Evolutionary conservation across 495 filamentous ascomycete genomes (phyloP).

Genomic region (Penicillium daleae): DNA sequence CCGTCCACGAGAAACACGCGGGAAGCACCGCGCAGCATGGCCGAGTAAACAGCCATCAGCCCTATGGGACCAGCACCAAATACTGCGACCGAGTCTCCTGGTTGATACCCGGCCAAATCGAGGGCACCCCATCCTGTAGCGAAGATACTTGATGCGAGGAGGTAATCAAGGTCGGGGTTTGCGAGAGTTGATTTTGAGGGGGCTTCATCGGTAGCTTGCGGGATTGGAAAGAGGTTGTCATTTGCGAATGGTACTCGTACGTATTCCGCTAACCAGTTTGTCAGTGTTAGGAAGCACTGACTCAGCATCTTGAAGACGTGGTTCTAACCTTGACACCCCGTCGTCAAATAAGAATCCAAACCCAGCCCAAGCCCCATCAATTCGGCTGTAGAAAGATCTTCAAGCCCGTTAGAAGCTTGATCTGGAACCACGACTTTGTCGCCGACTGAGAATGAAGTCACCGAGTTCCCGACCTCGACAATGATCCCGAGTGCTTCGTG

Average conservation of each 20-base stretch:
- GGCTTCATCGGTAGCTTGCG: slow-evolving; percentile 11
- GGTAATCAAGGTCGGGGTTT: slow-evolving; percentile 31
- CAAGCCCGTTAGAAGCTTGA: slow-evolving; percentile 8
- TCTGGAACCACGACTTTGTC: slow-evolving; percentile 31
- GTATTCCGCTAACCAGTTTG: slow-evolving; percentile 32
- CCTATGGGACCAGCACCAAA: slow-evolving; percentile 50
- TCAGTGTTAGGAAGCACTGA: background rate
- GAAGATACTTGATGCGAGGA: slow-evolving; percentile 41
- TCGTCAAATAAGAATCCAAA: slow-evolving; percentile 2
- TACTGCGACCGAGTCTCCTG: slow-evolving; percentile 43
- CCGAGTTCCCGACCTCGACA: slow-evolving; percentile 26
- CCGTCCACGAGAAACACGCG: slow-evolving; percentile 54
- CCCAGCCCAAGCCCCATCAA: slow-evolving; percentile 6
- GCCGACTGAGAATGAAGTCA: slow-evolving; percentile 28
- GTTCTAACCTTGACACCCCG: slow-evolving; percentile 5
- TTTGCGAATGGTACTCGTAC: slow-evolving; percentile 40
- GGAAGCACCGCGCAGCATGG: slow-evolving; percentile 42
- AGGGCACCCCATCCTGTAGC: slow-evolving; percentile 34
- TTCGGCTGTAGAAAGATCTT: slow-evolving; percentile 4
- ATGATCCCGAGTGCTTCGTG: slow-evolving; percentile 43
- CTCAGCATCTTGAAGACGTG: too few relatives aligned
- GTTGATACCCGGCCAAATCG: slow-evolving; percentile 31
- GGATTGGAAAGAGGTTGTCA: slow-evolving; percentile 27
- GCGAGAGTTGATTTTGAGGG: background rate
- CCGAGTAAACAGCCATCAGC: slow-evolving; percentile 41